Percentiles rank a stretch among this genome's conserved stretches.
phyloP scores from a whole-genome alignment of 192 early-diverging fungal species.

The Coemansia sp. region DNA sequence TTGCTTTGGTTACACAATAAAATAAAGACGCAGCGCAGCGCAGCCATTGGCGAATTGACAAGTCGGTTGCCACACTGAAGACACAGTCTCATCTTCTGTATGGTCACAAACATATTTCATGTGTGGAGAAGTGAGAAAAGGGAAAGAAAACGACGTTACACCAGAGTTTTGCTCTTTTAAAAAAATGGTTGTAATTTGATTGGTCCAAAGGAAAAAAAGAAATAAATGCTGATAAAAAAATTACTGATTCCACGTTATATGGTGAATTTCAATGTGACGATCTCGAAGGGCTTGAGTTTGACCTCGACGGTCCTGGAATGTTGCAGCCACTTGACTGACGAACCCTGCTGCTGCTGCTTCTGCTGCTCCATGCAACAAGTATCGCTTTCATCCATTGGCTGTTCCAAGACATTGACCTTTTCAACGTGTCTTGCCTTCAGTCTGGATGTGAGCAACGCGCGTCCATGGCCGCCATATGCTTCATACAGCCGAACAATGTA shows the following conservation, averaged over 20 bases:
- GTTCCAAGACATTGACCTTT: constrained; percentile 82
- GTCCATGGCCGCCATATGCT: constrained; percentile 77
- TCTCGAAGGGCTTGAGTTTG: constrained; percentile 64
- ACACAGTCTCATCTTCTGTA: neutral
- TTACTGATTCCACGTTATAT: constrained; percentile 1
- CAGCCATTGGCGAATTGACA: neutral
- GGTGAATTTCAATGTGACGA: constrained; percentile 62
- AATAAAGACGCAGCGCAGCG: neutral
- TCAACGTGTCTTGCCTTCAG: constrained; percentile 35
- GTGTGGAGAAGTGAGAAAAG: neutral
- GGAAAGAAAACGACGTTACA: neutral
- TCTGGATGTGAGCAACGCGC: constrained; percentile 18
- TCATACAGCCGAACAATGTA: constrained; percentile 87
- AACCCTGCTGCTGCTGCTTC: neutral
- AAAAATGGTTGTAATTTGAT: neutral
- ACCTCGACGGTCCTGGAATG: constrained; percentile 42
- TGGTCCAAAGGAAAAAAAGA: neutral
- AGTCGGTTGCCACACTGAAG: neutral
- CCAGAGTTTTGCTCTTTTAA: neutral
- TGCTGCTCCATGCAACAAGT: constrained; percentile 8
- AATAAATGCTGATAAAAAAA: constrained; percentile 10
- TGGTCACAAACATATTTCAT: neutral
- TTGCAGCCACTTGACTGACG: constrained; percentile 24
- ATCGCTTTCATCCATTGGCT: constrained; percentile 51
- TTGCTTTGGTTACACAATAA: neutral